Evolutionary conservation across 202 grass and related monocot species (phyloP).

Genomic region (Schoenoplectus tabernaemontani): DNA sequence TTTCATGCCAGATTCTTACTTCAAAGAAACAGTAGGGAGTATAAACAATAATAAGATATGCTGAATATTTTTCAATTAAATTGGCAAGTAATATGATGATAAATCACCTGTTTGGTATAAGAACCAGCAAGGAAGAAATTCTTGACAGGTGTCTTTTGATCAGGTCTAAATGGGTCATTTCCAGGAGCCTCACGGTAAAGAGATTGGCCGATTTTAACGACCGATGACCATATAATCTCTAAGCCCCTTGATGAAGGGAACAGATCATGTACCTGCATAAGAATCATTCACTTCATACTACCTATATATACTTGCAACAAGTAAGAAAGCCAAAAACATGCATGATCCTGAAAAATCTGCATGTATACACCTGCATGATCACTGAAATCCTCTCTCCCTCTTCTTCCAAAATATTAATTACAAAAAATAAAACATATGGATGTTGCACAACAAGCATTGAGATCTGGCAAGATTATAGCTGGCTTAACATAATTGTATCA

Average conservation of each 20-base stretch:
- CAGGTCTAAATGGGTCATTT: conserved; percentile 88
- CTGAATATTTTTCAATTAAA: not conserved
- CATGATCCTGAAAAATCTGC: not conserved
- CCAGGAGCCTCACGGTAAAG: conserved; percentile 94
- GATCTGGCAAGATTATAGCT: not conserved
- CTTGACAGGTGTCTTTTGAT: conserved; percentile 85
- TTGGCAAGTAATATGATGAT: not conserved
- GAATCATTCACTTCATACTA: not conserved
- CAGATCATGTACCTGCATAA: conserved; percentile 61
- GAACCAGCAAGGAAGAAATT: conserved; percentile 97
- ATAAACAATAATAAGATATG: not conserved
- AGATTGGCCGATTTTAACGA: conserved; percentile 93
- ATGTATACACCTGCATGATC: not conserved
- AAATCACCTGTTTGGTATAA: conserved; percentile 89
- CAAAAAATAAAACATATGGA: not conserved
- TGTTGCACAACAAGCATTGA: not conserved
- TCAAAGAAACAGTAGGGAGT: not conserved
- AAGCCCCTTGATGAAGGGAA: conserved; percentile 79
- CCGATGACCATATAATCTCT: conserved; percentile 75
- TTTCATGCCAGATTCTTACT: not conserved
- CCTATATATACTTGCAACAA: not conserved
- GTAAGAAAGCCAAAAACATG: not conserved
- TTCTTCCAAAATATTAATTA: not conserved
- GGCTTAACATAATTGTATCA: not conserved
- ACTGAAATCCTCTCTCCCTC: not conserved